Conservation (phyloP, 352 stramenopile species). For the Thalassiosira pacifica region DNA sequence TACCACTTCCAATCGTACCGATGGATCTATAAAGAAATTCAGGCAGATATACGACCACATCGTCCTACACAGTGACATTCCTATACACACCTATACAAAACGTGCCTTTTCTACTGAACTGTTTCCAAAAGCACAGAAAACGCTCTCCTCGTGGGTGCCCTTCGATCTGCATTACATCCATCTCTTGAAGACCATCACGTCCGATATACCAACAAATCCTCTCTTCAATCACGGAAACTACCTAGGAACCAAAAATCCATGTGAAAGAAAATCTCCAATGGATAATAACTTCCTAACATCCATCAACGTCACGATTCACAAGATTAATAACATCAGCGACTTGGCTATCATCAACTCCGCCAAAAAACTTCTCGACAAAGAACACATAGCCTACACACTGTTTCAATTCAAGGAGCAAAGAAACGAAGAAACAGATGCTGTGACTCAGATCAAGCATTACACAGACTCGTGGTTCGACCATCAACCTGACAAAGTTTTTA, state of each 20-base stretch:
- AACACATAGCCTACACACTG: not conserved
- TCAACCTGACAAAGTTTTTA: too few relatives aligned
- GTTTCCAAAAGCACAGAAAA: too few relatives aligned
- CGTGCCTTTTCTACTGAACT: too few relatives aligned
- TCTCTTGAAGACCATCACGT: not conserved
- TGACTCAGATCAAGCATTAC: not conserved
- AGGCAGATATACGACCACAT: too few relatives aligned
- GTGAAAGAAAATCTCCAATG: not conserved
- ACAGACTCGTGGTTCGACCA: too few relatives aligned
- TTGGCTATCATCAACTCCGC: not conserved
- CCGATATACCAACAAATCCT: not conserved
- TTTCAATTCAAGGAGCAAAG: slow-evolving; percentile 1
- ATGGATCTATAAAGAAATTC: too few relatives aligned
- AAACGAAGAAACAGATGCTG: not conserved
- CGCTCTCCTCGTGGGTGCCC: not conserved
- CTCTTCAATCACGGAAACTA: slow-evolving; percentile 3
- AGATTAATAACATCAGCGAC: slow-evolving; percentile 2
- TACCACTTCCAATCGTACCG: too few relatives aligned
- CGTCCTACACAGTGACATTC: not conserved
- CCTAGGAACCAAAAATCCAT: not conserved
- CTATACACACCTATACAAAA: too few relatives aligned
- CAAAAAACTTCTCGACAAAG: not conserved
- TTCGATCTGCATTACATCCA: not conserved
- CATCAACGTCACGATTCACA: not conserved
- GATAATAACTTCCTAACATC: not conserved